phyloP scores from a whole-genome alignment of 129 eudicot genomes.

The Solidago caesia region DNA sequence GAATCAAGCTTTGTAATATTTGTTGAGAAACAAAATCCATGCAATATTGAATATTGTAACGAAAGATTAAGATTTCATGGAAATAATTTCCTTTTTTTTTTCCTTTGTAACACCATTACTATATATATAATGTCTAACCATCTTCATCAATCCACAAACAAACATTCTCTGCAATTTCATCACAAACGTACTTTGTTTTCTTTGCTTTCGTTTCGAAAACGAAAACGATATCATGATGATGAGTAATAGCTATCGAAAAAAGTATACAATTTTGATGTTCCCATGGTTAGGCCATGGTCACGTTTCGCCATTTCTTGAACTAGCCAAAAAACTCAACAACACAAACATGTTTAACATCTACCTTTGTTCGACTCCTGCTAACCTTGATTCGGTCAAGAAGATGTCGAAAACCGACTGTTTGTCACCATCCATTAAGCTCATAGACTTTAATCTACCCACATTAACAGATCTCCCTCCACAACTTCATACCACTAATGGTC shows the following conservation, averaged over 20 bases:
- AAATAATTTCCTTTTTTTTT: not conserved
- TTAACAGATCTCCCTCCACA: not conserved
- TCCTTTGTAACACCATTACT: not conserved
- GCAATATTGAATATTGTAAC: not conserved
- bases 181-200: not conserved
- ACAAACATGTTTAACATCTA: slow-evolving; percentile 30
- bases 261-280: slow-evolving; percentile 1
- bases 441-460: slow-evolving; percentile 1
- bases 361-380: slow-evolving; percentile 38
- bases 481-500: slow-evolving; percentile 33
- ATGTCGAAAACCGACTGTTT: not conserved
- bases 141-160: too few species aligned
- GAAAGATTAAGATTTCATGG: too few species aligned
- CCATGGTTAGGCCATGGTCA: slow-evolving; percentile 37
- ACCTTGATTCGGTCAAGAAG: slow-evolving; percentile 23
- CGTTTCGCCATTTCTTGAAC: slow-evolving; percentile 37
- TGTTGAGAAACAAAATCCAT: not conserved
- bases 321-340: slow-evolving; percentile 22
- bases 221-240: not conserved
- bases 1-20: too few species aligned
- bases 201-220: not conserved
- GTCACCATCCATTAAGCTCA: not conserved
- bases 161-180: too few species aligned
- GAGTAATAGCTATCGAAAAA: not conserved
- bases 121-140: too few species aligned